Percentiles rank a stretch among this genome's conserved stretches.
phyloP scores from a whole-genome alignment of 2,329 filamentous ascomycete species.

The Nannizzia gypsea region DNA sequence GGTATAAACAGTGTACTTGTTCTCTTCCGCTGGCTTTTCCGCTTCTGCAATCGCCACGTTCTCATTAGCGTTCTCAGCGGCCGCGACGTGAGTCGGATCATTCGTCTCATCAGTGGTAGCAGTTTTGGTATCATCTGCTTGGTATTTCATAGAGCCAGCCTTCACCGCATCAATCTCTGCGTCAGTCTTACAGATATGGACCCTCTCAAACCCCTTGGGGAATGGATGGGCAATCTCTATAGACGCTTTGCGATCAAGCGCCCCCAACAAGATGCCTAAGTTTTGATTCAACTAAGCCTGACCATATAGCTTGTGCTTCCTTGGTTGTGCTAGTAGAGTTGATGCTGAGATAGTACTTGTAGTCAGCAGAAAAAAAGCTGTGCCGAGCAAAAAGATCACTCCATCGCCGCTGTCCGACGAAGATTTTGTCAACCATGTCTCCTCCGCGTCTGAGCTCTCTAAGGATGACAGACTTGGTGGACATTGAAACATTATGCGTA shows the following conservation, averaged over 20 bases:
- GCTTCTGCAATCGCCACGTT: slow-evolving; percentile 29
- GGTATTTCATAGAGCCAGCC: slow-evolving; percentile 50
- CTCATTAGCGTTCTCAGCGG: slow-evolving; percentile 33
- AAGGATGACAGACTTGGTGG: slow-evolving; percentile 73
- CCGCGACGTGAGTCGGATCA: slow-evolving; percentile 39
- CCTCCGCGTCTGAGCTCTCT: slow-evolving; percentile 68
- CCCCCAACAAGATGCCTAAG: slow-evolving; percentile 70
- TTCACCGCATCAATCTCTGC: slow-evolving; percentile 52
- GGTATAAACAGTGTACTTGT: slow-evolving; percentile 56
- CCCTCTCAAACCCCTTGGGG: slow-evolving; percentile 81
- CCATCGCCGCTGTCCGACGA: slow-evolving; percentile 66
- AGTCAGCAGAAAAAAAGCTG: slow-evolving; percentile 82
- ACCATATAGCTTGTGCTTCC: slow-evolving; percentile 77
- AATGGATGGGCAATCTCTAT: slow-evolving; percentile 81
- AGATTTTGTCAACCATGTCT: slow-evolving; percentile 67
- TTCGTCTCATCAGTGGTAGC: slow-evolving; percentile 42
- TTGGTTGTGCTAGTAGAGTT: slow-evolving; percentile 71
- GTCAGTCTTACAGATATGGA: slow-evolving; percentile 56
- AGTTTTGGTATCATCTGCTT: slow-evolving; percentile 42
- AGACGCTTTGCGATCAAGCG: slow-evolving; percentile 66
- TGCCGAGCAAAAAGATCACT: slow-evolving; percentile 81
- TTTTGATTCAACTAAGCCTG: slow-evolving; percentile 86
- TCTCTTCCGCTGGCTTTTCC: slow-evolving; percentile 28
- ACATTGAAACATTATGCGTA: slow-evolving; percentile 83
- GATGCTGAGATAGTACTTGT: slow-evolving; percentile 91